Conservation (phyloP, 306 rosid genomes). For the Hippophae gyantsensis region DNA sequence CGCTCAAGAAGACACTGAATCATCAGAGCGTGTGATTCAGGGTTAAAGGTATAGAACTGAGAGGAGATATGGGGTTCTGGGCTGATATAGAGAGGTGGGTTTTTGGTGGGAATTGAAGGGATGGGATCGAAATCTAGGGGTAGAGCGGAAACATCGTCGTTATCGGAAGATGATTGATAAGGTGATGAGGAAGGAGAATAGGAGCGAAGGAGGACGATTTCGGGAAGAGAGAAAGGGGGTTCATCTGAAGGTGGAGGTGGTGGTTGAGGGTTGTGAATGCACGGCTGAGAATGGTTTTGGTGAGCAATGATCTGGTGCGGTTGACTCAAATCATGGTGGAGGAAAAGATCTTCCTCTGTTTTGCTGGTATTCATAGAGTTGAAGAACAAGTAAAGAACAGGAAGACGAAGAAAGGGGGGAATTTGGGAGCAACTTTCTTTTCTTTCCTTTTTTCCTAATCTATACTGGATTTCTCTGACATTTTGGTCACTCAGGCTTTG, state of each 20-base stretch:
- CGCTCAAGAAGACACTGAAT: slow-evolving; percentile 67
- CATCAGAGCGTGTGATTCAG: slow-evolving; percentile 80
- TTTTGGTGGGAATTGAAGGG: slow-evolving; percentile 4
- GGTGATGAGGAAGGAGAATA: slow-evolving; percentile 34
- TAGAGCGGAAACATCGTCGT: slow-evolving; percentile 29
- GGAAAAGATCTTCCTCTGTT: slow-evolving; percentile 61
- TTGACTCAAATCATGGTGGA: slow-evolving; percentile 35
- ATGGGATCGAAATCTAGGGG: slow-evolving; percentile 19
- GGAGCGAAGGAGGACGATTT: slow-evolving; percentile 65
- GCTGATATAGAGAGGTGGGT: slow-evolving; percentile 43
- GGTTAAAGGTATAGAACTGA: slow-evolving; percentile 93
- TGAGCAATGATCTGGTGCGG: slow-evolving; percentile 23
- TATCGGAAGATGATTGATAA: slow-evolving; percentile 29
- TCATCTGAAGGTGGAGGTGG: slow-evolving; percentile 3
- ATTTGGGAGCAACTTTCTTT: neutral
- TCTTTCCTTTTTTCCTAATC: neutral
- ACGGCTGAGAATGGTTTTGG: slow-evolving; percentile 31
- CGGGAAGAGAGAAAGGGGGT: slow-evolving; percentile 56
- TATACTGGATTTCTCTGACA: too few species aligned
- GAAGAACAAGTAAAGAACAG: neutral
- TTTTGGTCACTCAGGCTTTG: too few species aligned
- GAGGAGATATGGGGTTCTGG: slow-evolving; percentile 86
- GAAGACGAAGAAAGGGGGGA: neutral
- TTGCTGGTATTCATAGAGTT: slow-evolving; percentile 67
- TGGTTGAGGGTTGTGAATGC: slow-evolving; percentile 26